Evolutionary conservation across 2,329 filamentous ascomycete genomes (phyloP), one percentile per base, ranked within the genome.

Genomic region (Neonectria ditissima): DNA sequence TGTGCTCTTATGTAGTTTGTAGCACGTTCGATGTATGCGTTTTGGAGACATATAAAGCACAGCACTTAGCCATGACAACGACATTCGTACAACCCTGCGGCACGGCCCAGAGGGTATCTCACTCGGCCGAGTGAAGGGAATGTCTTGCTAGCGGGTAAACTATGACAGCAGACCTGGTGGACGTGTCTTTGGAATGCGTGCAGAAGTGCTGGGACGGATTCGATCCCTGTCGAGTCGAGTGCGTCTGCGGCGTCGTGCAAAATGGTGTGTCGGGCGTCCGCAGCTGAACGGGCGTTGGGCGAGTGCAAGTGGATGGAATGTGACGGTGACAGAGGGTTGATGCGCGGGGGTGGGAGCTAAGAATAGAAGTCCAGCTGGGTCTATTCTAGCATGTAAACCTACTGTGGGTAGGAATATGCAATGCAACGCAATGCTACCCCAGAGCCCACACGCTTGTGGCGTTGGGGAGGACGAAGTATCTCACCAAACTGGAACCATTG

Each of bases 341-440:
- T 34, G 37, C 44, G 26, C 32, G 9, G 4, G 24, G 41, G 20
- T 32, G 30, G 30, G n/a, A 24, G 34, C 56, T 59, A 59, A 59
- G 51, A 59, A 59, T 59, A 59, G 56, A 37, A 47, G 32, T 34
- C 48, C 50, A 47, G 30, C 30, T 34, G 41, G 56, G 48, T 50
- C 47, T 18, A 32, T 50, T 47, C 44, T 47, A n/a, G 10, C n/a
- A n/a, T n/a, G n/a, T n/a, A n/a, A n/a, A n/a, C n/a, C n/a, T n/a
- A n/a, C n/a, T n/a, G n/a, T n/a, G n/a, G n/a, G n/a, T n/a, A n/a
- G n/a, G n/a, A n/a, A n/a, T n/a, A n/a, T n/a, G n/a, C n/a, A 26
- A 30, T 50, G 28, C 47, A 32, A 50, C 32, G 28, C 28, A 50
- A 32, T 30, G 47, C 11, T 28, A 32, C 47, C n/a, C 30, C n/a